Percentiles rank a stretch among this genome's conserved stretches.
Evolutionary conservation across 2,329 filamentous ascomycete species (phyloP).

Genomic region (Graphilbum sp.): DNA sequence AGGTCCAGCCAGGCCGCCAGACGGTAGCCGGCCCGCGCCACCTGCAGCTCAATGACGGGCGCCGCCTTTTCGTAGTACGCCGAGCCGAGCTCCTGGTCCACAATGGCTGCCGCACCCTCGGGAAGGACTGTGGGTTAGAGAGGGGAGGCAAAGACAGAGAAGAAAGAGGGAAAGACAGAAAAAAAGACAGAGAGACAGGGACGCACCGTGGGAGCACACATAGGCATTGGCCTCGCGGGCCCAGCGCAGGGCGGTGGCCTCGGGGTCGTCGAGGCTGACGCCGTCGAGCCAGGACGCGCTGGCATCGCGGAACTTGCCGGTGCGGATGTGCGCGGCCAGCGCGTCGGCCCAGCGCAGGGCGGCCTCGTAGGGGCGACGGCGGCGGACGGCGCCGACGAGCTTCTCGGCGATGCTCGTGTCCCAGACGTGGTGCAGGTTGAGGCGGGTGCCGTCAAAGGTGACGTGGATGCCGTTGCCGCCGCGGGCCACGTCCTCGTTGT

Average conservation of each 20-base stretch:
- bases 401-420: slow-evolving; percentile 54
- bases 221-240: slow-evolving; percentile 45
- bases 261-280: slow-evolving; percentile 36
- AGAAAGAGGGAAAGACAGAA: too few species aligned
- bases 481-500: slow-evolving; percentile 43
- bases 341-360: slow-evolving; percentile 40
- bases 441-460: slow-evolving; percentile 35
- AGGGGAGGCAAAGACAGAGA: too few species aligned
- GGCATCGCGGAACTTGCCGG: slow-evolving; percentile 34
- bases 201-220: slow-evolving; percentile 43
- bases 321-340: slow-evolving; percentile 35
- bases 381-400: slow-evolving; percentile 38
- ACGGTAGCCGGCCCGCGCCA: slow-evolving; percentile 53
- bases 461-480: slow-evolving; percentile 57
- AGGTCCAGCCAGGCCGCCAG: slow-evolving; percentile 51
- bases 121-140: slow-evolving; percentile 33
- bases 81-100: slow-evolving; percentile 37
- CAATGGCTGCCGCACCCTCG: slow-evolving; percentile 39
- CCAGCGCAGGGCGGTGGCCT: slow-evolving; percentile 44
- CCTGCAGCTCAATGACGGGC: slow-evolving; percentile 47
- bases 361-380: slow-evolving; percentile 30
- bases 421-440: slow-evolving; percentile 61
- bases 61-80: slow-evolving; percentile 47
- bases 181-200: too few species aligned
- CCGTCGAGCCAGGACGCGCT: slow-evolving; percentile 39